A percentile compares a stretch with the other conserved stretches of the same genome.
phyloP scores from a whole-genome alignment of 2,329 filamentous ascomycete genomes.

The Fusarium concolor region DNA sequence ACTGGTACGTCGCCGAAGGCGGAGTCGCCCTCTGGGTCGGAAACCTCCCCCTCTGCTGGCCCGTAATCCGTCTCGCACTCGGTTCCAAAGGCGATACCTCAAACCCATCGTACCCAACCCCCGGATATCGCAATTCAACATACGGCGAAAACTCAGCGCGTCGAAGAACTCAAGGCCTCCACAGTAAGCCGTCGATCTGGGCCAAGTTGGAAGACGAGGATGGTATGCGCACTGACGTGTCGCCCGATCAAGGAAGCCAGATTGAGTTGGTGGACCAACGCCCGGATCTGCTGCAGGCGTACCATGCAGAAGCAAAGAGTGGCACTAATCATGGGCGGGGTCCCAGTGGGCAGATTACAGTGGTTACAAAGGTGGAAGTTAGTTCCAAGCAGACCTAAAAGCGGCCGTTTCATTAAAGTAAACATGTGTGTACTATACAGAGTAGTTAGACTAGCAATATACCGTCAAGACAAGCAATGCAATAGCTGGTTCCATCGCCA shows the following conservation, averaged over 20 bases:
- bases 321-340: neutral
- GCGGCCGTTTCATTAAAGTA: neutral
- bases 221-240: slow-evolving; percentile 7
- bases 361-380: slow-evolving; percentile 47
- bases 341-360: slow-evolving; percentile 41
- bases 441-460: neutral
- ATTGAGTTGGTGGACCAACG: slow-evolving; percentile 47
- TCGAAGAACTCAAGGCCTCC: slow-evolving; percentile 26
- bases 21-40: slow-evolving; percentile 70
- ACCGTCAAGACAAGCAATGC: neutral
- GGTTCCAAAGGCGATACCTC: slow-evolving; percentile 40
- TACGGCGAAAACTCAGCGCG: slow-evolving; percentile 39
- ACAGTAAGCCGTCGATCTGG: slow-evolving; percentile 45
- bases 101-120: slow-evolving; percentile 41
- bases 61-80: slow-evolving; percentile 61
- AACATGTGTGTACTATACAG: neutral
- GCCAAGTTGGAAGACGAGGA: slow-evolving; percentile 49
- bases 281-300: slow-evolving; percentile 29
- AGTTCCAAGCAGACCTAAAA: slow-evolving; percentile 20
- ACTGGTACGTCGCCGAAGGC: slow-evolving; percentile 70
- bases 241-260: slow-evolving; percentile 44
- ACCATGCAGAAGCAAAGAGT: slow-evolving; percentile 14
- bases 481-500: neutral
- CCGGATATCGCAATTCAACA: slow-evolving; percentile 24
- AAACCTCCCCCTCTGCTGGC: slow-evolving; percentile 71